Conservation (phyloP, 2,329 filamentous ascomycete species). For the Hypomyces perniciosus region DNA sequence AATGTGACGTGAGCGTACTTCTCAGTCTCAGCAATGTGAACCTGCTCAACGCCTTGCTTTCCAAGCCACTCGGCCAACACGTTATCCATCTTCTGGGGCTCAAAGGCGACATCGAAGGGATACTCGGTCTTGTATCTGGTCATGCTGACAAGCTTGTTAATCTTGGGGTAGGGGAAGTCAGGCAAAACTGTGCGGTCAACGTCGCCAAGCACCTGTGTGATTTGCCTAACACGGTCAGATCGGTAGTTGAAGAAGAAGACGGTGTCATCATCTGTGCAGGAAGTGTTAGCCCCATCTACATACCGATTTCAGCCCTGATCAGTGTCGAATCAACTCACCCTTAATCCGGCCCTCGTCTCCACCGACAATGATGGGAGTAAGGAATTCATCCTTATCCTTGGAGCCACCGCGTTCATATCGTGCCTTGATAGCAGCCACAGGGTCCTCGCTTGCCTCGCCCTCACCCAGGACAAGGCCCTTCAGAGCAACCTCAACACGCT, state of each 20-base stretch:
- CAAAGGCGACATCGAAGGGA: constrained; percentile 85
- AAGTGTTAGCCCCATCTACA: constrained; percentile 6
- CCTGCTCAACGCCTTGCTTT: constrained; percentile 85
- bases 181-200: constrained; percentile 85
- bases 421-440: constrained; percentile 78
- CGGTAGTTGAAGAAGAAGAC: constrained; percentile 99
- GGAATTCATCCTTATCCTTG: constrained; percentile 88
- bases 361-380: constrained; percentile 93
- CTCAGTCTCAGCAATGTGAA: constrained; percentile 96
- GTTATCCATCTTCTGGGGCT: constrained; percentile 93
- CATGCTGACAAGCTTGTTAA: constrained; percentile 85
- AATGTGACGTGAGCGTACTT: constrained; percentile 99
- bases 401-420: constrained; percentile 68
- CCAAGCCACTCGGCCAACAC: constrained; percentile 96
- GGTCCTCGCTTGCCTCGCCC: constrained; percentile 79
- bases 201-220: constrained; percentile 88
- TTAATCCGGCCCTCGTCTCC: constrained; percentile 81
- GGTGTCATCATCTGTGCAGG: constrained; percentile 68
- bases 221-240: constrained; percentile 92
- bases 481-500: constrained; percentile 82
- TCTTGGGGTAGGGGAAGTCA: constrained; percentile 90
- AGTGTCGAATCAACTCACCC: constrained; percentile 44
- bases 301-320: background rate
- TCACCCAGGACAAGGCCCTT: constrained; percentile 82
- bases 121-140: constrained; percentile 97